phyloP scores from a whole-genome alignment of 352 stramenopile genomes.

The Pythium oligandrum region DNA sequence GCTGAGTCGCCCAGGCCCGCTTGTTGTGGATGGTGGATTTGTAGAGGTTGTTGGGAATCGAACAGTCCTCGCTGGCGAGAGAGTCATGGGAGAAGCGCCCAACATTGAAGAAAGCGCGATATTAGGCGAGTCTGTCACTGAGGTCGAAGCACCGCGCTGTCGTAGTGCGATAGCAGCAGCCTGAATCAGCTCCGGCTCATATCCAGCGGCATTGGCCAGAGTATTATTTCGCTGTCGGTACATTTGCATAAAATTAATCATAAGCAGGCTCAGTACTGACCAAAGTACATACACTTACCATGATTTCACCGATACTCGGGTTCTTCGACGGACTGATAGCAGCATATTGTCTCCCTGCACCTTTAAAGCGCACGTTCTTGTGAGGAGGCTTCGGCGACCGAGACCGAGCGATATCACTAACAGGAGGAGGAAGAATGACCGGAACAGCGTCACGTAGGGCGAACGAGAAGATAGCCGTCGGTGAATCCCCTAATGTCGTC shows the following conservation, averaged over 20 bases:
- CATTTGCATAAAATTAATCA: constrained; percentile 3
- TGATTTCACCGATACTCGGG: constrained; percentile 25
- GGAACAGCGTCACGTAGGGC: constrained; percentile 11
- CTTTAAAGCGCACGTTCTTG: constrained; percentile 41
- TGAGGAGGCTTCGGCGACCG: constrained; percentile 44
- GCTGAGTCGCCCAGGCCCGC: no score
- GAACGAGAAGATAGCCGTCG: constrained; percentile 22
- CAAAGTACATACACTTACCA: constrained; percentile 21
- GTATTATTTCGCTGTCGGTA: constrained; percentile 27
- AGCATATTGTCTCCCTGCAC: constrained; percentile 51
- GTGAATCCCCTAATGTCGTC: no score
- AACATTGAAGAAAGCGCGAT: no score
- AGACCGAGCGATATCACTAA: constrained; percentile 24
- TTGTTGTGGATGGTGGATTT: no score
- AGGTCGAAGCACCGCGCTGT: constrained; percentile 11
- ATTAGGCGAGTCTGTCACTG: no score
- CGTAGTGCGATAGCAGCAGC: constrained; percentile 50
- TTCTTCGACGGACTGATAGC: constrained; percentile 29
- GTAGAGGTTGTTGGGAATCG: no score
- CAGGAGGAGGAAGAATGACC: constrained; percentile 32
- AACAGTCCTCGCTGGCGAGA: no score
- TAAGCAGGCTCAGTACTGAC: background rate
- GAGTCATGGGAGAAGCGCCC: no score
- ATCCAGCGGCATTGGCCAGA: constrained; percentile 24
- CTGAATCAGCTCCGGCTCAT: constrained; percentile 53